Evolutionary conservation across 768 basidiomycete genomes (phyloP), one percentile per base, ranked within the genome.

Genomic region (Dioszegia hungarica): DNA sequence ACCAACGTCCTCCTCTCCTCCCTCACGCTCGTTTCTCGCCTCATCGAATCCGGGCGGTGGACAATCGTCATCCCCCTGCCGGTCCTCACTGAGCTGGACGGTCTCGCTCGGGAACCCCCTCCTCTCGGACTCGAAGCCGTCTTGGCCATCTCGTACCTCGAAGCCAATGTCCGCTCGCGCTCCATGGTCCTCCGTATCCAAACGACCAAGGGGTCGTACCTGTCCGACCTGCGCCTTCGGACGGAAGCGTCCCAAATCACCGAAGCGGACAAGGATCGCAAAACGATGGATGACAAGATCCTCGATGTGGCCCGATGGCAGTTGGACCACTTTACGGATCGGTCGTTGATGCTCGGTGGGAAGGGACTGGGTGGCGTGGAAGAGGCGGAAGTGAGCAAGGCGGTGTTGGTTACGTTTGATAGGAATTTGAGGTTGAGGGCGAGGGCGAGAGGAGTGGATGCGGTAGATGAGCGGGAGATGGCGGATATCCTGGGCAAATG

Each of bases 21-120:
- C 0, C 80, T 97, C 3, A 74, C 84, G 0, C 79, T 87, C 62
- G 80, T 99, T 57, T 75, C 82, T 0, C 82, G 85, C 12, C 80
- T 98, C 57, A 80, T 97, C 49, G 89, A 94, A 74, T 85, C 84
- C 58, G 77, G 84, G 17, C 79, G 79, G 25, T 98, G 92, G 91
- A 95, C 90, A 0, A 81, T 94, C 43, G 80, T 99, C 56, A 79
- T 99, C 0, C 95, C 95, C 3, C 82, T 98, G 2, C 93, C 92
- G 64, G 94, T 95, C 60, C 83, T 98, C 70, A 97, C 93, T 81
- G 95, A 99, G 66, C 85, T 99, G 8, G 94, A 99, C 63, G 91
- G 92, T n/a, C 84, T 98, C 22, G 67, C 76, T 8, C 80, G 82
- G 0, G 86, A 88, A 62, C 58, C 78, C 2, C 76, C 82, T 0